Evolutionary conservation across 164 flowering plant species (phyloP).

Genomic region (Dillenia turbinata): DNA sequence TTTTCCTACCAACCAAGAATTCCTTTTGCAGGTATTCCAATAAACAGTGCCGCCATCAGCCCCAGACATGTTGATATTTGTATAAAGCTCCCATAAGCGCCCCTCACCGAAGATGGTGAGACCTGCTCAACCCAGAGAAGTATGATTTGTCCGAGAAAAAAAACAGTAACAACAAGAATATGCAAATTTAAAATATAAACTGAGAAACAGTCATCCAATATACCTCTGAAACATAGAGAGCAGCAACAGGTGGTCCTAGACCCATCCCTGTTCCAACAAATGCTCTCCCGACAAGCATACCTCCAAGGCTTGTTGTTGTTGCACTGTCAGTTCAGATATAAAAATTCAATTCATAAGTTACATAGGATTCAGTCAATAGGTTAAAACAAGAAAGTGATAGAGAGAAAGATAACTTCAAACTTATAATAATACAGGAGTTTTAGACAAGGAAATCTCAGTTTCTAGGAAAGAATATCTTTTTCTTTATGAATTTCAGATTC

Average conservation of each 20-base stretch:
- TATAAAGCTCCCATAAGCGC: slow-evolving; percentile 92
- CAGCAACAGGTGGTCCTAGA: slow-evolving; percentile 61
- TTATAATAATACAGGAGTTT: no score
- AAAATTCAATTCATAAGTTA: no score
- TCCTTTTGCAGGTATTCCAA: slow-evolving; percentile 81
- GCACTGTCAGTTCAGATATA: slow-evolving; percentile 39
- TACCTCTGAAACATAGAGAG: slow-evolving; percentile 80
- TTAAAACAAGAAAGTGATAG: no score
- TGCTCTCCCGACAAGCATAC: slow-evolving; percentile 70
- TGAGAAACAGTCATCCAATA: neutral
- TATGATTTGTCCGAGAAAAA: neutral
- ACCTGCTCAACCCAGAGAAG: slow-evolving; percentile 16
- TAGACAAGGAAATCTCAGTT: no score
- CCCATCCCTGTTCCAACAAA: slow-evolving; percentile 80
- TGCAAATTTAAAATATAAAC: neutral
- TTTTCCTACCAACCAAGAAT: slow-evolving; percentile 68
- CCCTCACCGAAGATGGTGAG: slow-evolving; percentile 79
- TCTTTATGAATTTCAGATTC: no score
- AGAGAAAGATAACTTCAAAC: no score
- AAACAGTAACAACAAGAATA: neutral
- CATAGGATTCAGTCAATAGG: no score
- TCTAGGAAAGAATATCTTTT: no score
- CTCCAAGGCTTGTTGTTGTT: slow-evolving; percentile 38
- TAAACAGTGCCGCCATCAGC: slow-evolving; percentile 64
- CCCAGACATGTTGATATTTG: slow-evolving; percentile 98